Base-by-base conservation (phyloP, 768 basidiomycete genomes). In the Panellus pusillus region DNA sequence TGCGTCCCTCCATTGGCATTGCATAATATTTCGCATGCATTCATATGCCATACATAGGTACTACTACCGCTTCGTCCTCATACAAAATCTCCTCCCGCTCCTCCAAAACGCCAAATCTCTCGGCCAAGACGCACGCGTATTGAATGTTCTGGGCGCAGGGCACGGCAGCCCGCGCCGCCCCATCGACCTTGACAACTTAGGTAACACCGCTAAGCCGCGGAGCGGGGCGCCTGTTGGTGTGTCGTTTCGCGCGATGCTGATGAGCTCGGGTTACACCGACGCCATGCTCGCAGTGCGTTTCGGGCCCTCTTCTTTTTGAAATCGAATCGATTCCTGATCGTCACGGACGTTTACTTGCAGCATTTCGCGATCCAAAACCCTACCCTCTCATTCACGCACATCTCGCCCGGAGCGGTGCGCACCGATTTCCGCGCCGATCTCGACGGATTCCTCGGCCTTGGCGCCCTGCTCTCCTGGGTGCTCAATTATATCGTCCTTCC, bases 1-100 rank as follows among this genome's bases (percentile, higher is more conserved):
- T n/a, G 13, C 35, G 32, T n/a, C n/a, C 2, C 17, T 19, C 19
- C 14, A 28, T 27, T 6, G 9, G 9, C 40, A n/a, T n/a, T n/a
- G n/a, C n/a, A 15, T 13, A 19, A 19, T 41, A 19, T 19, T 41
- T 70, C 24, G 24, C 24, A 24, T 24, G 24, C 24, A 6, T 6
- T 24, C 24, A 24, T 48, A 68, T 69, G 28, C 71, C n/a, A n/a
- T n/a, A 32, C 31, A 32, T 48, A 68, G 70, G 28, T 72, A 72
- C 56, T 74, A 74, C 52, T 54, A 68, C 20, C 61, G 73, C 14
- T 70, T 63, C 63, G 67, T 68, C 48, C 70, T 70, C 53, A 61
- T 67, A 43, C 43, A 68, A 24, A 70, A 71, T 38, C 60, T 74
- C 3, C 56, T 71, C 14, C 71, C 72, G 2, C 52, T 68, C 9